Base-by-base conservation (phyloP, 2,329 filamentous ascomycete genomes). In the Myriosclerotinia curreyana region DNA sequence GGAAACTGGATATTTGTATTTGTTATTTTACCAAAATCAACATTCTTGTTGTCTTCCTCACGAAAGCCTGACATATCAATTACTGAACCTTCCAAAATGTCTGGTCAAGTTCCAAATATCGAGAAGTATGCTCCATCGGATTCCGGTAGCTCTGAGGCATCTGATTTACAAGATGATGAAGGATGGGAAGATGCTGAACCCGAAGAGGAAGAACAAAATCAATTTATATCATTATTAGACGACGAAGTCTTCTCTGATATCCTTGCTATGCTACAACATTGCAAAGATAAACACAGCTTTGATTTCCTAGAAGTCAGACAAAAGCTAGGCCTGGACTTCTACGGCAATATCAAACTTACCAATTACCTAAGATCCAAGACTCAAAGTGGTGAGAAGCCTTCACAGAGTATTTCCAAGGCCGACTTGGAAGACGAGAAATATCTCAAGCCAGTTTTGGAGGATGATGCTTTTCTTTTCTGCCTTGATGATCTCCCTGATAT, bases 401-500 rank as follows among this genome's bases (percentile, higher is more conserved):
- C 71, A 9, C 64, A 49, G 60, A 77, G 88, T 51, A 86, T 91
- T 65, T 81, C 85, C 3, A 79, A 79, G 44, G 78, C 80, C 2
- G 80, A 86, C 34, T 86, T 97, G 67, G 82, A 86, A n/a, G 85
- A 92, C 66, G 94, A 98, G 68, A 82, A 83, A 68, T 96, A 87
- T 73, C 81, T 99, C 65, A 89, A 90, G 73, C 95, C 95, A 0
- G 87, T 92, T 5, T 78, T 99, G 9, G 88, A 95, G 65, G 92
- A 97, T 69, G 95, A 99, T 75, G 90, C 93, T 5, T 80, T 98
- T 61, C 85, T 99, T 40, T 92, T 96, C 74, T 90, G 85, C 64
- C 81, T 99, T 25, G 94, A 96, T 68, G 95, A 97, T 67, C 80
- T 96, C 22, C 80, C 82, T 40, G 80, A 83, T 38, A 71, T 76